Conservation (phyloP, 257 asterid species). For the Primulina huaijiensis region DNA sequence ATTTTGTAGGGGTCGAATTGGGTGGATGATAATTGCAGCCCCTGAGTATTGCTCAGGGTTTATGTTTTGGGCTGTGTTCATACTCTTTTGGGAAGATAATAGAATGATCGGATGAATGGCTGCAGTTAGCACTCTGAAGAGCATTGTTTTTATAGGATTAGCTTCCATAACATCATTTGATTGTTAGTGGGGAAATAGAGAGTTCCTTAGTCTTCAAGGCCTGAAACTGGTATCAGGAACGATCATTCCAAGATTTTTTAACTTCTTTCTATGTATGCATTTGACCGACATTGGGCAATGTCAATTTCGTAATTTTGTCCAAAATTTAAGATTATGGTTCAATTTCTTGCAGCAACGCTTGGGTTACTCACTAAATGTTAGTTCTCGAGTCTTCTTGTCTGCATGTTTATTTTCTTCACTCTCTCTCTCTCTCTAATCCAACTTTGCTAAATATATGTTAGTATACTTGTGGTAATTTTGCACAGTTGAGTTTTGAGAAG, state of each 20-base stretch:
- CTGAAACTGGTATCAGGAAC: constrained; percentile 1
- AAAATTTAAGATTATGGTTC: background rate
- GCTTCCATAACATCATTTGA: background rate
- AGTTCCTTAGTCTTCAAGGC: background rate
- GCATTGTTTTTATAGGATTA: constrained; percentile 2
- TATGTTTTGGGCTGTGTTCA: background rate
- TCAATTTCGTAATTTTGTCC: background rate
- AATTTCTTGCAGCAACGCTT: background rate
- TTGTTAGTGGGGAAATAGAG: constrained; percentile 6
- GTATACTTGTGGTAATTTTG: background rate
- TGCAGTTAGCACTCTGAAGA: background rate
- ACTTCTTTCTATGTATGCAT: background rate
- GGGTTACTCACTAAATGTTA: background rate
- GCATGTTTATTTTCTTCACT: background rate
- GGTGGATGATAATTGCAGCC: background rate
- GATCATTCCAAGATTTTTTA: background rate
- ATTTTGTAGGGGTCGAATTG: background rate
- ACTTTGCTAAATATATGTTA: background rate
- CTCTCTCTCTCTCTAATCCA: background rate
- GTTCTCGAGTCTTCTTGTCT: background rate
- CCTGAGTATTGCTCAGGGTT: constrained; percentile 7
- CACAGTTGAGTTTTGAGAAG: background rate
- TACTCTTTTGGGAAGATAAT: background rate
- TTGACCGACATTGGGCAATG: background rate
- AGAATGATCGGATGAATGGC: background rate